These are phyloP conservation scores for Pezicula carpinea DNA, from an alignment of 2,329 filamentous ascomycete species.

Conservation along the genomic window DNA sequence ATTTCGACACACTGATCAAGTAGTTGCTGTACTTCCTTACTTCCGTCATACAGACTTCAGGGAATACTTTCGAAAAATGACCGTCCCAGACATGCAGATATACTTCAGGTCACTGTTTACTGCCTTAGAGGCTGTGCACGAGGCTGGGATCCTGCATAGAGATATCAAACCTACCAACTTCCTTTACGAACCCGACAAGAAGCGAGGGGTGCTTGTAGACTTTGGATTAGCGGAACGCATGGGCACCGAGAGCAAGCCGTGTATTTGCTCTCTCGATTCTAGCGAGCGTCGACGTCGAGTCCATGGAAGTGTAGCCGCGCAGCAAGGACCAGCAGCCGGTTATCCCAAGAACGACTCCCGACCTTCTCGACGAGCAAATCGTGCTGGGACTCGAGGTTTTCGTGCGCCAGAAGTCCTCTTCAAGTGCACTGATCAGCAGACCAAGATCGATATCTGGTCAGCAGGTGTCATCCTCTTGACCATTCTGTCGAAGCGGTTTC, in stretches of 20 bases:
- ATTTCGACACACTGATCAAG: slow-evolving; percentile 92
- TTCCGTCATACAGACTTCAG: slow-evolving; percentile 95
- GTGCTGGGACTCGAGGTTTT: slow-evolving; percentile 92
- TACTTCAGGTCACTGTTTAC: slow-evolving; percentile 88
- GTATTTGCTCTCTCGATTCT: slow-evolving; percentile 68
- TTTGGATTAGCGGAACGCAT: slow-evolving; percentile 93
- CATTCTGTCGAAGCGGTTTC: slow-evolving; percentile 84
- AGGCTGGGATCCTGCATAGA: slow-evolving; percentile 79
- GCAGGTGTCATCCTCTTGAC: slow-evolving; percentile 97
- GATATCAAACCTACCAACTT: slow-evolving; percentile 99
- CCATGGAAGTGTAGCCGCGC: slow-evolving; percentile 54
- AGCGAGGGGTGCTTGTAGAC: slow-evolving; percentile 90
- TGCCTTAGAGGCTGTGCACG: slow-evolving; percentile 78
- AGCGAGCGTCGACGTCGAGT: slow-evolving; percentile 57
- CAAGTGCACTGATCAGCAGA: slow-evolving; percentile 94
- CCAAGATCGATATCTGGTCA: slow-evolving; percentile 95
- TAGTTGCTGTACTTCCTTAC: slow-evolving; percentile 90
- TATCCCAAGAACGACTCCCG: slow-evolving; percentile 90
- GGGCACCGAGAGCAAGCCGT: slow-evolving; percentile 72
- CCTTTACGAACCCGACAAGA: slow-evolving; percentile 76
- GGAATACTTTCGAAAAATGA: slow-evolving; percentile 89
- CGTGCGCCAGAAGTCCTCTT: slow-evolving; percentile 93
- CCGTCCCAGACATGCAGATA: slow-evolving; percentile 76
- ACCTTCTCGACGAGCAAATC: slow-evolving; percentile 84
- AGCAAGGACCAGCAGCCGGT: slow-evolving; percentile 50